phyloP scores from a whole-genome alignment of 495 filamentous ascomycete species.

The Extremus antarcticus region DNA sequence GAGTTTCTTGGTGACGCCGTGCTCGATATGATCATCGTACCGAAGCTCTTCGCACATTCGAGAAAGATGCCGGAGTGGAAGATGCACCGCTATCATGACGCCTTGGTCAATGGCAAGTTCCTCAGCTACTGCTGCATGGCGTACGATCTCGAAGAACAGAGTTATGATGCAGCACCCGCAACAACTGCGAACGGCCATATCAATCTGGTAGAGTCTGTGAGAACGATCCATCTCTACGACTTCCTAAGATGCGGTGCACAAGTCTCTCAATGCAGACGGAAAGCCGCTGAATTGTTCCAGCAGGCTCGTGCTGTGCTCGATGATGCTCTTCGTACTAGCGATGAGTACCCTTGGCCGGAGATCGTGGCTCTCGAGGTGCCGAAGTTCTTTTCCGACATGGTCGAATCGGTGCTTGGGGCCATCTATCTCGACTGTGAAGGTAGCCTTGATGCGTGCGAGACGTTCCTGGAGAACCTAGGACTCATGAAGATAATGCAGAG shows the following conservation, averaged over 20 bases:
- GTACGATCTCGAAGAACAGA: slow-evolving; percentile 30
- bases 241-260: slow-evolving; percentile 12
- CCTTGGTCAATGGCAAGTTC: slow-evolving; percentile 73
- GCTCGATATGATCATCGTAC: slow-evolving; percentile 66
- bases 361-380: slow-evolving; percentile 54
- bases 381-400: slow-evolving; percentile 79
- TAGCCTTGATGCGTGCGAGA: slow-evolving; percentile 42
- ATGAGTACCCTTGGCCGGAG: slow-evolving; percentile 61
- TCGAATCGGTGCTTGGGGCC: slow-evolving; percentile 74
- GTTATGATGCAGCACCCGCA: slow-evolving; percentile 22
- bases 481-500: slow-evolving; percentile 52
- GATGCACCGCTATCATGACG: slow-evolving; percentile 67
- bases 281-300: slow-evolving; percentile 39
- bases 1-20: slow-evolving; percentile 88
- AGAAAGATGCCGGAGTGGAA: slow-evolving; percentile 42
- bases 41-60: slow-evolving; percentile 36
- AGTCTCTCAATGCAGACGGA: slow-evolving; percentile 21
- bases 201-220: not conserved
- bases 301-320: slow-evolving; percentile 40
- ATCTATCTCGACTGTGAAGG: slow-evolving; percentile 72
- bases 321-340: slow-evolving; percentile 36
- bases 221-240: slow-evolving; percentile 9
- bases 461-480: slow-evolving; percentile 52
- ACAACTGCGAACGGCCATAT: slow-evolving; percentile 46
- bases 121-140: slow-evolving; percentile 76